A percentile compares a stretch with the other conserved stretches of the same genome.
Evolutionary conservation across 768 basidiomycete species (phyloP).

Genomic region (Lactarius trivialis): DNA sequence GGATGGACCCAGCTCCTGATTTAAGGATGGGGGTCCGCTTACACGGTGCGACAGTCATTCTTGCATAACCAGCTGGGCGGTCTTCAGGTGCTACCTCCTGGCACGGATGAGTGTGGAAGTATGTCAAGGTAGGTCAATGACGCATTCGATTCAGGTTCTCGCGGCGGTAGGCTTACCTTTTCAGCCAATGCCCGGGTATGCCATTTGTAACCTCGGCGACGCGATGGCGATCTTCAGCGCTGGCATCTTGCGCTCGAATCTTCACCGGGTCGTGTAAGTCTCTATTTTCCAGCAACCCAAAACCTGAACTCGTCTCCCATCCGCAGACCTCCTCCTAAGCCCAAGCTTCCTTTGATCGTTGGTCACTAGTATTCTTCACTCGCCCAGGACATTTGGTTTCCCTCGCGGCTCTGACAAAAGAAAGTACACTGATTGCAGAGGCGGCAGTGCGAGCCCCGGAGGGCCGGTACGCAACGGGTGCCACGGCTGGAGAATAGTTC

Average conservation of each 20-base stretch:
- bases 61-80: constrained; percentile 1
- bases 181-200: constrained; percentile 29
- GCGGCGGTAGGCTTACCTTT: not conserved
- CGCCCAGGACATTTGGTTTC: constrained; percentile 50
- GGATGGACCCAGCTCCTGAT: not conserved
- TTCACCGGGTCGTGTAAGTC: constrained; percentile 29
- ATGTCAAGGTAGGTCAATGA: not conserved
- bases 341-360: constrained; percentile 49
- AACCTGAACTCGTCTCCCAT: not conserved
- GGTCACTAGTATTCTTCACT: constrained; percentile 67
- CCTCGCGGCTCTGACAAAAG: constrained; percentile 46
- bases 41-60: not conserved
- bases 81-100: not conserved
- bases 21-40: not conserved
- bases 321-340: constrained; percentile 46
- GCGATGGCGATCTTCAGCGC: constrained; percentile 30
- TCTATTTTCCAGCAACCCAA: not conserved
- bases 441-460: constrained; percentile 32
- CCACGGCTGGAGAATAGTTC: constrained; percentile 40
- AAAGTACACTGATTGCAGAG: constrained; percentile 45
- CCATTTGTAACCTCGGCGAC: constrained; percentile 32
- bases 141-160: not conserved
- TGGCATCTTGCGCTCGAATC: constrained; percentile 30
- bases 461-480: constrained; percentile 31
- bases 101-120: constrained; percentile 8